Conservation (phyloP, 2,329 filamentous ascomycete genomes). For the Trichoderma arundinaceum region DNA sequence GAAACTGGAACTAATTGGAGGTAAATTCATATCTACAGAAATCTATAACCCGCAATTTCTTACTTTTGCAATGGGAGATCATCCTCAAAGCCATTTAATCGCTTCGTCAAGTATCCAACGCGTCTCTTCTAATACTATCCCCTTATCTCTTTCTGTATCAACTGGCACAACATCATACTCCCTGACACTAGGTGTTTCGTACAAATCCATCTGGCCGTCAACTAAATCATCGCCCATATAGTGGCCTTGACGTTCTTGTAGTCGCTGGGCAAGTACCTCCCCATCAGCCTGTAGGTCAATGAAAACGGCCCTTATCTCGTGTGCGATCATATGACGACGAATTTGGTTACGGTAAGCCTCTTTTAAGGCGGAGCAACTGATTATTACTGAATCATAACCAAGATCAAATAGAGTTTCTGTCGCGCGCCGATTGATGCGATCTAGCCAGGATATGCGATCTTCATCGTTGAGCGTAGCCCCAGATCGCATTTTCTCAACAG, state of each 20-base stretch:
- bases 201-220: neutral
- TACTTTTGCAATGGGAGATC: neutral
- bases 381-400: neutral
- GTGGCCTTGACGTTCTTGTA: neutral
- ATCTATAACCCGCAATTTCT: neutral
- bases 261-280: neutral
- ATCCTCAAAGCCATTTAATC: neutral
- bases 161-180: slow-evolving; percentile 9
- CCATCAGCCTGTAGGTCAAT: slow-evolving; percentile 1
- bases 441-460: slow-evolving; percentile 1
- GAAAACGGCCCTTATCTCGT: neutral
- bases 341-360: neutral
- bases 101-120: neutral
- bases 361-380: slow-evolving; percentile 6
- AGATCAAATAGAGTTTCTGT: neutral
- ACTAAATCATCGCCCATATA: neutral
- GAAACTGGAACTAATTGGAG: too few relatives aligned
- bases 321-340: neutral
- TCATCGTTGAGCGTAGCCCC: neutral
- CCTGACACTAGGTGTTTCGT: neutral
- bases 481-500: neutral
- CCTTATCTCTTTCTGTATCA: neutral
- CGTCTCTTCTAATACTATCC: neutral
- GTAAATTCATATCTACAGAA: neutral
- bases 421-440: neutral